Evolutionary conservation across 345 rosid species (phyloP), one percentile per base, ranked within the genome.

Genomic region (Gossypium raimondii): DNA sequence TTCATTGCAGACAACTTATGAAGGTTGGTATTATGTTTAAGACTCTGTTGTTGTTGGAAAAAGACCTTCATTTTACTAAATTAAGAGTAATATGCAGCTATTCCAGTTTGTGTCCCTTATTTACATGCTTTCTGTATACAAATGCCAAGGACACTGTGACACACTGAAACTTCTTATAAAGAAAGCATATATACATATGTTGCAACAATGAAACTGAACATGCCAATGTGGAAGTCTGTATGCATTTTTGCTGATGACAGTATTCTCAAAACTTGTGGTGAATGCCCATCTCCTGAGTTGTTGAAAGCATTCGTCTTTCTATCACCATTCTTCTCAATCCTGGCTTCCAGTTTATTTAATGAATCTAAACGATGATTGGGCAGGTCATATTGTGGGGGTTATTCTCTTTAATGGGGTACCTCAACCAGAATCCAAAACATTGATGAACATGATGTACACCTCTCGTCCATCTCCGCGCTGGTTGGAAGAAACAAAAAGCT

Each of bases 301-400:
- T 65, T 18, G 53, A 20, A 9, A 12, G 29, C n/a, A 45, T 11
- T 20, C 7, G 17, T 22, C 70, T 67, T 67, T 44, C 5, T 45
- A 41, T 45, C 3, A 45, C 29, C 11, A 34, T 5, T 47, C 5
- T 6, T 9, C 34, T 7, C 34, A 66, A 11, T 45, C 43, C 43
- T 24, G 20, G 72, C 41, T 67, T 41, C 38, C 72, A 67, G 25
- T 50, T 75, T 63, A 11, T 64, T 27, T 77, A 27, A 44, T 41
- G 51, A 65, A 12, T 48, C 55, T 16, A 74, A 22, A 24, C 56
- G 18, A 69, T 72, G 47, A 52, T 61, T 75, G 78, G 78, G 70
- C 90, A 95, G 99, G 94, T 82, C 86, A 88, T 85, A 89, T 95
- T 76, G 99, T 89, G 72, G 99, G 94, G 70, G 92, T 89, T 44